Evolutionary conservation across 352 stramenopile species (phyloP).

Genomic region (Pythium phragmiticola): DNA sequence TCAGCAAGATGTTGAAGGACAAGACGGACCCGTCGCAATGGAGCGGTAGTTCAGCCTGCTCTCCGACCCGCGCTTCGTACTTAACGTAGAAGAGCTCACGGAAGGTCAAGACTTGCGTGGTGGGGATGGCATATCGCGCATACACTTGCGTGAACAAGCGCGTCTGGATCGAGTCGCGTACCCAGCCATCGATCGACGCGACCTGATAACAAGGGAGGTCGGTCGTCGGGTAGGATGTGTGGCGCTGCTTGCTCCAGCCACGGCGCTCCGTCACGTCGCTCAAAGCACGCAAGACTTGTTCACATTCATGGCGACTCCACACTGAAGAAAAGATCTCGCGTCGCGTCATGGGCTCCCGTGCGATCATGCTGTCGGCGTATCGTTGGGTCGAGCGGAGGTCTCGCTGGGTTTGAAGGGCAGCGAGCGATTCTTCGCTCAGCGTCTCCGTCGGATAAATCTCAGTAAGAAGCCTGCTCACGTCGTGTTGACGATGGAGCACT

Average conservation of each 20-base stretch:
- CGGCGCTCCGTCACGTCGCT: constrained; percentile 34
- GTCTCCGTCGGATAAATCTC: not conserved
- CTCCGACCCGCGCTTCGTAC: constrained; percentile 63
- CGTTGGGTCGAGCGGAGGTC: constrained; percentile 45
- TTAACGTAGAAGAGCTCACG: constrained; percentile 89
- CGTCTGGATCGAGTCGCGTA: constrained; percentile 41
- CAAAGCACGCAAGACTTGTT: constrained; percentile 40
- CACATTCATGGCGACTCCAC: constrained; percentile 54
- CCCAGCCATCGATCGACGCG: constrained; percentile 60
- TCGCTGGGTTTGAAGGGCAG: constrained; percentile 28
- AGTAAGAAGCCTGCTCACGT: constrained; percentile 36
- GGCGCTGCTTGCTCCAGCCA: constrained; percentile 78
- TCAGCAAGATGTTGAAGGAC: constrained; percentile 94
- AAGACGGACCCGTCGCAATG: constrained; percentile 93
- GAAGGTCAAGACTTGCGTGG: constrained; percentile 57
- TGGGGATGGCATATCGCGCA: constrained; percentile 40
- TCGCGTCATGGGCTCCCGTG: constrained; percentile 40
- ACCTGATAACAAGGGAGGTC: constrained; percentile 82
- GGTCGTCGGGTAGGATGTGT: constrained; percentile 81
- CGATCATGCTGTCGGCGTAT: constrained; percentile 53
- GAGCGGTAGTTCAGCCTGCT: constrained; percentile 77
- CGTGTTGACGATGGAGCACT: constrained; percentile 39
- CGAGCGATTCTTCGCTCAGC: not conserved
- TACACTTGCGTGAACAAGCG: constrained; percentile 65
- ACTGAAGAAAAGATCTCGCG: constrained; percentile 44